Percentiles rank a stretch among this genome's conserved stretches.
phyloP scores from a whole-genome alignment of 2,329 filamentous ascomycete species.

The Scolecobasidium constrictum region DNA sequence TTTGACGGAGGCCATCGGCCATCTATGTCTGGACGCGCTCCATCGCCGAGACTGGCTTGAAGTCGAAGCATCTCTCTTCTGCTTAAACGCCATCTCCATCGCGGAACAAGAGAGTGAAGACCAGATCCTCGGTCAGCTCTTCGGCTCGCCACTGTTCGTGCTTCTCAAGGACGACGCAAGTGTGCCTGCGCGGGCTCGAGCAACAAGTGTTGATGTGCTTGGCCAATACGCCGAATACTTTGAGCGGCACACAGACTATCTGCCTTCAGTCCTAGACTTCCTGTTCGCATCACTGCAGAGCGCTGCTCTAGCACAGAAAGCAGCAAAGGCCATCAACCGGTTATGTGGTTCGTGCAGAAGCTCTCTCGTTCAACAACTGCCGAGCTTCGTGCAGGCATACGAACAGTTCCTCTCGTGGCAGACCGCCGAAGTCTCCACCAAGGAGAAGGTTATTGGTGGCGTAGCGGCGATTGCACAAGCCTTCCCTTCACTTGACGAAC shows the following conservation, averaged over 20 bases:
- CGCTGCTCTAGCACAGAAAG: constrained; percentile 50
- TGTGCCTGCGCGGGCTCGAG: constrained; percentile 52
- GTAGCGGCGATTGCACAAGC: constrained; percentile 70
- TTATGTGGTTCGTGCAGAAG: constrained; percentile 67
- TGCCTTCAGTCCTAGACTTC: constrained; percentile 62
- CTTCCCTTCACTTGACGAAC: constrained; percentile 37
- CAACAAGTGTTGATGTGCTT: constrained; percentile 59
- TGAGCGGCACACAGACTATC: constrained; percentile 52
- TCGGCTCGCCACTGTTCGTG: constrained; percentile 49
- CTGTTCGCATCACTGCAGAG: constrained; percentile 61
- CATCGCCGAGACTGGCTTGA: constrained; percentile 34
- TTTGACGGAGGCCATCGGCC: constrained; percentile 37
- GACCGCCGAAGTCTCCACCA: constrained; percentile 57
- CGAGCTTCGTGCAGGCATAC: constrained; percentile 62
- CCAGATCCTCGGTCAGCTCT: constrained; percentile 47
- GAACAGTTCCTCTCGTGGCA: constrained; percentile 46
- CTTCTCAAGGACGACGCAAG: constrained; percentile 32
- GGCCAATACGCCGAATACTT: constrained; percentile 70
- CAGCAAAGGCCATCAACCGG: constrained; percentile 62
- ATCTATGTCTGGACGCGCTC: constrained; percentile 26
- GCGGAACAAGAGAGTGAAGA: constrained; percentile 51
- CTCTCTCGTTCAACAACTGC: constrained; percentile 55
- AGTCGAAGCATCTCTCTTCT: constrained; percentile 45
- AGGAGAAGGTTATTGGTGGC: constrained; percentile 62
- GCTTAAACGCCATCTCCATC: constrained; percentile 56